Evolutionary conservation across 805 yeast genomes (phyloP).

Genomic region (Yamadazyma olivae): DNA sequence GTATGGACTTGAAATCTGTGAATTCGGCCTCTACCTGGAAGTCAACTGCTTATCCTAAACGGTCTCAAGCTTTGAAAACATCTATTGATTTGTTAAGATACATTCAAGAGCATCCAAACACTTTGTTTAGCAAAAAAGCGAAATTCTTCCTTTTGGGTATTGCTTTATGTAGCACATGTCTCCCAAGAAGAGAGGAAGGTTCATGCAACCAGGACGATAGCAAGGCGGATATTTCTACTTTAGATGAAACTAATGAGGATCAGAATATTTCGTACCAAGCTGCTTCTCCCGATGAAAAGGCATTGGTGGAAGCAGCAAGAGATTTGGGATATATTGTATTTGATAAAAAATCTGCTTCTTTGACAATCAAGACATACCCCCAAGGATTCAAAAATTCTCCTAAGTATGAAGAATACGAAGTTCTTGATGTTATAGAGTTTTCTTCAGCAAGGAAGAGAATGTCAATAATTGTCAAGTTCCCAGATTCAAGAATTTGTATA

Average conservation of each 20-base stretch:
- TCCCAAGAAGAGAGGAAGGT: slow-evolving; percentile 54
- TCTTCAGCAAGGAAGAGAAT: slow-evolving; percentile 86
- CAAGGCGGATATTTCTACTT: neutral
- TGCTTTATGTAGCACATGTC: slow-evolving; percentile 87
- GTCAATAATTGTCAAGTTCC: slow-evolving; percentile 81
- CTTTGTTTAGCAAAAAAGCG: slow-evolving; percentile 67
- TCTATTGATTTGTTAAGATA: slow-evolving; percentile 65
- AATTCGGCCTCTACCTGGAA: slow-evolving; percentile 38
- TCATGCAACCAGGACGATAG: neutral
- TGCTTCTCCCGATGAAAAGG: slow-evolving; percentile 95
- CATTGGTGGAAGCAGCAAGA: slow-evolving; percentile 89
- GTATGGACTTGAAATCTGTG: slow-evolving; percentile 26
- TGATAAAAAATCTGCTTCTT: slow-evolving; percentile 57
- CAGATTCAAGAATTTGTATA: slow-evolving; percentile 70
- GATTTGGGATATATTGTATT: slow-evolving; percentile 89
- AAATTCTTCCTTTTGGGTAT: slow-evolving; percentile 76
- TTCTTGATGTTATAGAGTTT: slow-evolving; percentile 82
- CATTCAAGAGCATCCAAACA: slow-evolving; percentile 68
- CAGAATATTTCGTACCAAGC: slow-evolving; percentile 75
- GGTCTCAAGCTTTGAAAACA: slow-evolving; percentile 40
- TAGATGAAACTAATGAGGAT: slow-evolving; percentile 7
- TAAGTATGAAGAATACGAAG: slow-evolving; percentile 62
- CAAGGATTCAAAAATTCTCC: slow-evolving; percentile 70
- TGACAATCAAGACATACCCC: slow-evolving; percentile 78
- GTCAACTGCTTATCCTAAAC: slow-evolving; percentile 47